These are phyloP conservation scores for Apiospora kogelbergensis DNA, from an alignment of 2,329 filamentous ascomycete species.

Conservation along the genomic window DNA sequence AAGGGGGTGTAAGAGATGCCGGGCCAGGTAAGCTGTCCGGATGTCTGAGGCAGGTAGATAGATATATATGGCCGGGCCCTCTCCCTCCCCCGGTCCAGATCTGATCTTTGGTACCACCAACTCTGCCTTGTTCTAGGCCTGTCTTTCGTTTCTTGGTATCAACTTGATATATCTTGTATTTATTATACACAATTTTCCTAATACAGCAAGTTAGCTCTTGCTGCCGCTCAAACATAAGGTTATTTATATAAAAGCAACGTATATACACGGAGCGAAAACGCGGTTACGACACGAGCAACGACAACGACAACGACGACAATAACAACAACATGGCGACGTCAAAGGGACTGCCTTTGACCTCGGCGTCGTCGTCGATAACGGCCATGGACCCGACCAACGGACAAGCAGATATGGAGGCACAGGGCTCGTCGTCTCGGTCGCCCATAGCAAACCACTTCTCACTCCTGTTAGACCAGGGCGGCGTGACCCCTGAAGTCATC, in stretches of 20 bases:
- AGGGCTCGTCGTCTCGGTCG: conserved; percentile 29
- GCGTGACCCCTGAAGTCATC: conserved; percentile 56
- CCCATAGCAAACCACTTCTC: conserved; percentile 43
- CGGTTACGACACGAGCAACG: neutral
- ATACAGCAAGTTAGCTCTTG: neutral
- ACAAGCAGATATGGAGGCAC: conserved; percentile 41
- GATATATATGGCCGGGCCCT: neutral
- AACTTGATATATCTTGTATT: neutral
- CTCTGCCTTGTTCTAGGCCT: neutral
- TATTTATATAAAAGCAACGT: neutral
- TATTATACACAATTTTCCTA: neutral
- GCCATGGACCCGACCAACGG: conserved; percentile 27
- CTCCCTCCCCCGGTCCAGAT: neutral
- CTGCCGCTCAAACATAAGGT: neutral
- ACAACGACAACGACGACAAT: neutral
- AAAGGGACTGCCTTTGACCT: conserved; percentile 18
- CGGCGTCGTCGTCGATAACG: conserved; percentile 30
- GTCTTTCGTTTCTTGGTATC: conserved; percentile 1
- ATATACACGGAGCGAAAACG: neutral
- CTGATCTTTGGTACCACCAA: neutral
- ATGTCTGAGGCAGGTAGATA: neutral
- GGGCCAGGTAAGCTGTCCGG: neutral
- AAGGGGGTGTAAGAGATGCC: neutral
- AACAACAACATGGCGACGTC: conserved; percentile 15
- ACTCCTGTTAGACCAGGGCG: conserved; percentile 57